phyloP scores from a whole-genome alignment of 1,139 yeast genomes.

The Sugiyamaella japonica region DNA sequence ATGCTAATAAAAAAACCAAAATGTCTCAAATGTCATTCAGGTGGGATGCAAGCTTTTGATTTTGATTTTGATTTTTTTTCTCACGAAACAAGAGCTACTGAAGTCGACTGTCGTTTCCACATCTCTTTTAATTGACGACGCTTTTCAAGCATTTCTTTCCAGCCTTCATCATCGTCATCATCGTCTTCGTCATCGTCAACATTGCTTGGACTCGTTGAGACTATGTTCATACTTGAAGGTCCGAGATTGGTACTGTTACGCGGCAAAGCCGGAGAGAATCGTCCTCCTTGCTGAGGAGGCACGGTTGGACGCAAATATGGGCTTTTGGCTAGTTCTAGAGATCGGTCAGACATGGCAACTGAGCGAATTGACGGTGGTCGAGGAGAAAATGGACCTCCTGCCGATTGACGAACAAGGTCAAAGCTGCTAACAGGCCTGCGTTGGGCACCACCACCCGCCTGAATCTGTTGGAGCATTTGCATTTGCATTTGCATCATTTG shows the following conservation, averaged over 20 bases:
- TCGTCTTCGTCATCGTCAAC: slow-evolving; percentile 33
- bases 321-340: slow-evolving; percentile 18
- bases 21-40: neutral
- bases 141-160: slow-evolving; percentile 38
- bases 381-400: slow-evolving; percentile 19
- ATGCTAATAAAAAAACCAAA: neutral
- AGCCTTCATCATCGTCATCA: slow-evolving; percentile 40
- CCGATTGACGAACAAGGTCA: slow-evolving; percentile 23
- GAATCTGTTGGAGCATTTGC: slow-evolving; percentile 39
- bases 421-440: slow-evolving; percentile 23
- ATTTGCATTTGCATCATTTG: slow-evolving; percentile 41
- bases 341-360: slow-evolving; percentile 30
- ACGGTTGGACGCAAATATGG: slow-evolving; percentile 8
- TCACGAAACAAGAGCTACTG: slow-evolving; percentile 18
- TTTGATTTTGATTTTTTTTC: neutral
- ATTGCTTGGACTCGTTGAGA: neutral
- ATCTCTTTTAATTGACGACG: slow-evolving; percentile 34
- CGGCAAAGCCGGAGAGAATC: slow-evolving; percentile 11
- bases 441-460: slow-evolving; percentile 17
- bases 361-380: slow-evolving; percentile 33
- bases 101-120: slow-evolving; percentile 28
- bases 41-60: neutral
- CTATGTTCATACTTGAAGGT: slow-evolving; percentile 7
- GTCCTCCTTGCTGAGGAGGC: slow-evolving; percentile 6
- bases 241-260: neutral